Percentiles rank a stretch among this genome's conserved stretches.
Evolutionary conservation across 352 stramenopile genomes (phyloP).

Genomic region (Phytophthora tentaculata): DNA sequence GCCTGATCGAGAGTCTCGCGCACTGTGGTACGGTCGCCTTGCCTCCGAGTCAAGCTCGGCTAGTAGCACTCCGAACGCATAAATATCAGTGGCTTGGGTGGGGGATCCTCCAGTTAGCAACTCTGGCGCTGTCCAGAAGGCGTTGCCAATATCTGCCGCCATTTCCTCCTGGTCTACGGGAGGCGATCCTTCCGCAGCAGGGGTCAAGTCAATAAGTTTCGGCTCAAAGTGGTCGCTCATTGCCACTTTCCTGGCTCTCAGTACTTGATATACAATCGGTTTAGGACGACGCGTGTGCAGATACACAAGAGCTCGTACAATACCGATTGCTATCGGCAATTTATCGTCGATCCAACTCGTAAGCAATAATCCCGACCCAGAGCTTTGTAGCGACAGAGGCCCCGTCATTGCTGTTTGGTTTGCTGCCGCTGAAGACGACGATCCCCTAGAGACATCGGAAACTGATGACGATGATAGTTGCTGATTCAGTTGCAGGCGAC

Average conservation of each 20-base stretch:
- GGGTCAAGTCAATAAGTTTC: conserved; percentile 33
- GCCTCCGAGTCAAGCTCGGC: conserved; percentile 50
- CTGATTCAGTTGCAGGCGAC: conserved; percentile 14
- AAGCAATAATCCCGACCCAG: conserved; percentile 22
- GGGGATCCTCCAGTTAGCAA: conserved; percentile 51
- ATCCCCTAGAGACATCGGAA: conserved; percentile 16
- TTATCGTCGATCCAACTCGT: conserved; percentile 35
- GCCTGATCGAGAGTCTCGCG: conserved; percentile 17
- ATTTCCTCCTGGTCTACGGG: conserved; percentile 32
- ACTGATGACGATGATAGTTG: conserved; percentile 27
- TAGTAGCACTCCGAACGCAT: conserved; percentile 65
- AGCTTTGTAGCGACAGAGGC: conserved; percentile 28
- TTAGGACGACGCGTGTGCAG: conserved; percentile 28
- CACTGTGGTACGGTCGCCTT: conserved; percentile 30
- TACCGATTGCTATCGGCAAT: conserved; percentile 28
- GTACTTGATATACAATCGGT: conserved; percentile 29
- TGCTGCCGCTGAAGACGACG: conserved; percentile 6
- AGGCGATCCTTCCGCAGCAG: conserved; percentile 22
- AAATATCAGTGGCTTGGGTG: conserved; percentile 69
- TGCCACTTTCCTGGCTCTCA: conserved; percentile 33
- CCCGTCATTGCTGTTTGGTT: conserved; percentile 7
- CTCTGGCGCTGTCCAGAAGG: conserved; percentile 55
- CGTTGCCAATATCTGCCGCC: conserved; percentile 30
- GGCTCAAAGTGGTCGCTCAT: conserved; percentile 32
- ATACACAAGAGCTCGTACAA: conserved; percentile 31